These are phyloP conservation scores for Phytophthora hybrid DNA, from an alignment of 352 stramenopile genomes.

Conservation along the genomic window DNA sequence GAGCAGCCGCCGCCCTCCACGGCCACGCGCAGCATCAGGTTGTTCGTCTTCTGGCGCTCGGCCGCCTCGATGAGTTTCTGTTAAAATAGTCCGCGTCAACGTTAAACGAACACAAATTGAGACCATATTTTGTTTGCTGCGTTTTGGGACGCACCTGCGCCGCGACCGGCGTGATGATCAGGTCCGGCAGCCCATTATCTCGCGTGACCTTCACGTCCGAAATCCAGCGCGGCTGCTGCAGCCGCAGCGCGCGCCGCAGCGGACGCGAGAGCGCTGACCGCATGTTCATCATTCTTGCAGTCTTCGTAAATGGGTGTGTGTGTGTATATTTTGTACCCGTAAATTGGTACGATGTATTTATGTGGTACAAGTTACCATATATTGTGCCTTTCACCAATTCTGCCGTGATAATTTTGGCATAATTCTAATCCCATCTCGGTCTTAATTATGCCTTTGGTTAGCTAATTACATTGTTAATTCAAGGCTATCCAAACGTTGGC, in stretches of 20 bases:
- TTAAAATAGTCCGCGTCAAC: slow-evolving; percentile 4
- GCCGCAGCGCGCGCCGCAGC: slow-evolving; percentile 24
- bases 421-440: too few relatives aligned
- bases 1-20: slow-evolving; percentile 95
- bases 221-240: slow-evolving; percentile 34
- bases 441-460: too few relatives aligned
- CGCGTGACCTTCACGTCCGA: slow-evolving; percentile 51
- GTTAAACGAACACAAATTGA: slow-evolving; percentile 7
- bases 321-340: too few relatives aligned
- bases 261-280: slow-evolving; percentile 33
- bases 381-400: too few relatives aligned
- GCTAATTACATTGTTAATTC: too few relatives aligned
- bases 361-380: too few relatives aligned
- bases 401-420: too few relatives aligned
- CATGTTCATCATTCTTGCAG: slow-evolving; percentile 31
- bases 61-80: slow-evolving; percentile 71
- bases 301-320: too few relatives aligned
- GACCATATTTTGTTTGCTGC: not conserved
- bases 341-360: too few relatives aligned
- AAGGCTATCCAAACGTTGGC: too few relatives aligned
- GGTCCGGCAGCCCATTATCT: slow-evolving; percentile 57
- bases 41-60: slow-evolving; percentile 58
- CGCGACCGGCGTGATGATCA: slow-evolving; percentile 76
- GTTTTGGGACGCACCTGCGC: slow-evolving; percentile 44
- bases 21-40: slow-evolving; percentile 86